These are phyloP conservation scores for Leishmania arabica DNA, from an alignment of 208 protist genomes.

Conservation along the genomic window DNA sequence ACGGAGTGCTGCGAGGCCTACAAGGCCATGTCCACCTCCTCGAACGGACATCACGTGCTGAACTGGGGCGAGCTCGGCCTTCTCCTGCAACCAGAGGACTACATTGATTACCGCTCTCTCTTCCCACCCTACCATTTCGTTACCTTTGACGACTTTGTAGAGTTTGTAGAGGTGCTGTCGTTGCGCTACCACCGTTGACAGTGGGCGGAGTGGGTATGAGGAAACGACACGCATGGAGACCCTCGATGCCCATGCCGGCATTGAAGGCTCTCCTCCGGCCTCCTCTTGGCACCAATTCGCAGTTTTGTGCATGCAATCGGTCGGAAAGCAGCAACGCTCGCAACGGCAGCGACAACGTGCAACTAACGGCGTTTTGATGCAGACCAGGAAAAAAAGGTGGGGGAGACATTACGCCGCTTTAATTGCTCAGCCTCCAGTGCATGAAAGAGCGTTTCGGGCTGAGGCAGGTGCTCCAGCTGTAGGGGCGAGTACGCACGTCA, in stretches of 20 bases:
- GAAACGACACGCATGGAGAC: not conserved
- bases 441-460: not conserved
- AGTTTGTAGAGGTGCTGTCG: slow-evolving; percentile 41
- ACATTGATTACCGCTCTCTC: slow-evolving; percentile 33
- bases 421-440: not conserved
- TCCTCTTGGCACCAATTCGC: not conserved
- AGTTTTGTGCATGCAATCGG: not conserved
- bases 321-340: not conserved
- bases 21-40: slow-evolving; percentile 24
- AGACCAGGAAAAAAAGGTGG: not conserved
- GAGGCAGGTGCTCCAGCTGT: not conserved
- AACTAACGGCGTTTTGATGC: not conserved
- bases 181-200: slow-evolving; percentile 20
- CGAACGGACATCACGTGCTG: slow-evolving; percentile 18
- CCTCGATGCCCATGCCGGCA: not conserved
- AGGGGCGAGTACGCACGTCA: not conserved
- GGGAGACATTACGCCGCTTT: not conserved
- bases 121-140: slow-evolving; percentile 26
- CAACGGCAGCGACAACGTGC: not conserved
- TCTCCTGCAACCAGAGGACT: slow-evolving; percentile 35
- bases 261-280: not conserved
- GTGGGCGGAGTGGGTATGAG: not conserved
- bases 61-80: slow-evolving; percentile 30
- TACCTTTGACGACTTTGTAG: slow-evolving; percentile 26
- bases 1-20: slow-evolving; percentile 16